These are phyloP conservation scores for Serendipita sp. DNA, from an alignment of 768 basidiomycete species.

Conservation along the genomic window DNA sequence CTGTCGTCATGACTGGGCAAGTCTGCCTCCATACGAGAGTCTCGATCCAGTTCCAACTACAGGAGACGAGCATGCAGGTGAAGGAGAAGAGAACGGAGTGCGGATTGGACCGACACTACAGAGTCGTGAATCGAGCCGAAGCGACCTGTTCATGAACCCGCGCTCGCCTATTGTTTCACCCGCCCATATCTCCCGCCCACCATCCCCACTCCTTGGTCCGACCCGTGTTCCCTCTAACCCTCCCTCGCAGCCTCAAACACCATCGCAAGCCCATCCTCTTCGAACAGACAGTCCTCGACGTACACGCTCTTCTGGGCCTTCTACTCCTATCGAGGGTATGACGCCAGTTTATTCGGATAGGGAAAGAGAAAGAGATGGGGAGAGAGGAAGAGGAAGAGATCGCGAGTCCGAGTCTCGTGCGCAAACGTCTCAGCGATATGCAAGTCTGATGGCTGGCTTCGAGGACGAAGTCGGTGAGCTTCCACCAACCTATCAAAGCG, in stretches of 20 bases:
- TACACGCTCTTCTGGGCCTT: neutral
- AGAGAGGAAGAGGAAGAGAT: too few relatives aligned
- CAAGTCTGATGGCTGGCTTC: conserved; percentile 1
- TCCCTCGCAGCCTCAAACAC: neutral
- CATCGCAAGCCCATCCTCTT: neutral
- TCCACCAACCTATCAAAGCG: neutral
- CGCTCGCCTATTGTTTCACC: neutral
- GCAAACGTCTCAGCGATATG: neutral
- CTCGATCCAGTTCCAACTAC: neutral
- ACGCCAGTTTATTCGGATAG: too few relatives aligned
- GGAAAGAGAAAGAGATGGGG: too few relatives aligned
- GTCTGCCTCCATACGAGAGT: neutral
- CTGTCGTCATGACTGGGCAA: neutral
- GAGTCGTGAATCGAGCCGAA: neutral
- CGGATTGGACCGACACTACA: neutral
- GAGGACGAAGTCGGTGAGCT: neutral
- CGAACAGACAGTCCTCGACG: neutral
- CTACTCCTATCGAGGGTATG: neutral
- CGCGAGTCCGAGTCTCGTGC: neutral
- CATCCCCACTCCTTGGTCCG: neutral
- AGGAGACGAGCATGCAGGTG: too few relatives aligned
- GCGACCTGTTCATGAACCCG: neutral
- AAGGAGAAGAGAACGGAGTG: neutral
- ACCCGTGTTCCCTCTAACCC: neutral
- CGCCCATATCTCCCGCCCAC: neutral